Evolutionary conservation across 2,329 filamentous ascomycete species (phyloP).

Genomic region (Fusarium sp.): DNA sequence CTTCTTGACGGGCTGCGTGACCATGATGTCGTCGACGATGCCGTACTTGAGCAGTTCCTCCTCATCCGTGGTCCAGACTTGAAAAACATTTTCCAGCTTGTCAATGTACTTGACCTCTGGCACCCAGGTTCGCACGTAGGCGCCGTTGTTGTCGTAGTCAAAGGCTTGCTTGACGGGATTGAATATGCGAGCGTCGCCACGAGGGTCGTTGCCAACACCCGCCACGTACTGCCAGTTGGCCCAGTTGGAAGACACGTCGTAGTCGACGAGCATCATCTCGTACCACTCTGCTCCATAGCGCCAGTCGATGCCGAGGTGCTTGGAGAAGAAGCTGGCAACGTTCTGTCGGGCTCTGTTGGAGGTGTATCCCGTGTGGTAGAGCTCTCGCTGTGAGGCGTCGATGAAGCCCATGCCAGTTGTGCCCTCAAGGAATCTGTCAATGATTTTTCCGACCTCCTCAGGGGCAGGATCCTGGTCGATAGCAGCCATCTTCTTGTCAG

Average conservation of each 20-base stretch:
- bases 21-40: slow-evolving; percentile 71
- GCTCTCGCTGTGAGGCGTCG: slow-evolving; percentile 80
- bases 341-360: slow-evolving; percentile 83
- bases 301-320: slow-evolving; percentile 83
- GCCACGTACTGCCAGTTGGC: slow-evolving; percentile 87
- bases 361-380: slow-evolving; percentile 81
- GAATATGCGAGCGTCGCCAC: slow-evolving; percentile 78
- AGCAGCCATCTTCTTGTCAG: slow-evolving; percentile 45
- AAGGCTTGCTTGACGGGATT: slow-evolving; percentile 85
- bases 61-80: slow-evolving; percentile 73
- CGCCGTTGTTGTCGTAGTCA: slow-evolving; percentile 78
- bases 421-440: slow-evolving; percentile 73
- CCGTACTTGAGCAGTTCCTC: slow-evolving; percentile 69
- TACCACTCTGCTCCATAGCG: slow-evolving; percentile 86
- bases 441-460: slow-evolving; percentile 58
- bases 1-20: slow-evolving; percentile 72
- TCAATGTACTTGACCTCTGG: slow-evolving; percentile 71
- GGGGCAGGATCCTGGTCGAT: slow-evolving; percentile 55
- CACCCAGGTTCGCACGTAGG: slow-evolving; percentile 80
- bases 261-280: slow-evolving; percentile 79
- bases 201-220: slow-evolving; percentile 83
- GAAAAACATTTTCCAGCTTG: slow-evolving; percentile 71
- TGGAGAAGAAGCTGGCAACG: slow-evolving; percentile 78
- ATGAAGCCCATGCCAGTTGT: slow-evolving; percentile 82
- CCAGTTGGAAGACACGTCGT: slow-evolving; percentile 83